Evolutionary conservation across 805 yeast species (phyloP).

Genomic region (Kodamaea sagamina): DNA sequence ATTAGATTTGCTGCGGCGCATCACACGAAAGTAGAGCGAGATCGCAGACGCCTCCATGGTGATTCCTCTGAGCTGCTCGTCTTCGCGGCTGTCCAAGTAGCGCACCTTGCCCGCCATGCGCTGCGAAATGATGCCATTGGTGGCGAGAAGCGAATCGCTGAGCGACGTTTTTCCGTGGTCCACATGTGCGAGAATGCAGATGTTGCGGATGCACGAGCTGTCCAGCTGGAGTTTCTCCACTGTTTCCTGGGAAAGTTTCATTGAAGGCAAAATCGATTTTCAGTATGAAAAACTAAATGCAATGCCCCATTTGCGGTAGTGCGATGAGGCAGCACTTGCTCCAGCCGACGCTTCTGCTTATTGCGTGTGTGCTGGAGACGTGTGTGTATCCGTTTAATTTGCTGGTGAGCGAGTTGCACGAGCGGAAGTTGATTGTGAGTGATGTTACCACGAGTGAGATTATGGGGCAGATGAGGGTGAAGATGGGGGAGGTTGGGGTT

Average conservation of each 20-base stretch:
- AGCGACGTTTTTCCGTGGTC: constrained; percentile 98
- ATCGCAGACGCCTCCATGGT: constrained; percentile 98
- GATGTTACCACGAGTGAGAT: constrained; percentile 26
- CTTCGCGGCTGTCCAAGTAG: constrained; percentile 89
- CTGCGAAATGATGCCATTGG: constrained; percentile 94
- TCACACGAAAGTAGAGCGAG: constrained; percentile 81
- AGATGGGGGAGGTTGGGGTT: constrained; percentile 28
- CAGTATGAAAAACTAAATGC: constrained; percentile 17
- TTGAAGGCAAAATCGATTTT: constrained; percentile 7
- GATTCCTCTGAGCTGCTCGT: constrained; percentile 93
- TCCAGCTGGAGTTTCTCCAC: constrained; percentile 67
- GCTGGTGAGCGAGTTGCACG: constrained; percentile 29
- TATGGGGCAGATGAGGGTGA: constrained; percentile 27
- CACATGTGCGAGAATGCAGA: constrained; percentile 95
- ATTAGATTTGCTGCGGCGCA: constrained; percentile 38
- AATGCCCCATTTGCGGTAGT: constrained; percentile 33
- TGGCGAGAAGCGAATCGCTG: constrained; percentile 87
- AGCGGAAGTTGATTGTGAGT: constrained; percentile 21
- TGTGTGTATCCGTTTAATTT: constrained; percentile 39
- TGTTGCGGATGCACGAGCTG: constrained; percentile 74
- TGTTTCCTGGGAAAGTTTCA: constrained; percentile 65
- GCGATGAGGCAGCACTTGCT: constrained; percentile 27
- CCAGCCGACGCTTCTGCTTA: constrained; percentile 27
- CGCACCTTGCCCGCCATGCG: constrained; percentile 94
- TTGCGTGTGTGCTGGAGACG: constrained; percentile 29